Conservation (phyloP, 1,284 basidiomycete species). For the Ustilago crameri region DNA sequence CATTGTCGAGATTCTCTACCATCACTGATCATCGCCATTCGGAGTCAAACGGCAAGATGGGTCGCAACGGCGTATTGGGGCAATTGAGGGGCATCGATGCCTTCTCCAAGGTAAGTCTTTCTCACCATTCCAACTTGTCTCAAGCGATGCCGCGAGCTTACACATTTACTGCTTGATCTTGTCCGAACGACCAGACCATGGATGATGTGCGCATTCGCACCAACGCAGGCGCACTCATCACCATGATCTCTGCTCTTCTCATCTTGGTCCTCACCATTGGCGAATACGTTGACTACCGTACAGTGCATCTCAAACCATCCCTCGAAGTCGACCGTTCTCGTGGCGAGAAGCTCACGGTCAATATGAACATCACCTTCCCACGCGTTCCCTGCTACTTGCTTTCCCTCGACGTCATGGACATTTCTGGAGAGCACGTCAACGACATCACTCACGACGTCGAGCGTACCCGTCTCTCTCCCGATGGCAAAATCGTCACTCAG, state of each 20-base stretch:
- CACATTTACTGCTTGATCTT: not conserved
- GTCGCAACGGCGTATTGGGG: constrained; percentile 54
- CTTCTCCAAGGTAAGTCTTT: constrained; percentile 86
- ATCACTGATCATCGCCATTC: not conserved
- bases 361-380: constrained; percentile 93
- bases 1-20: not conserved
- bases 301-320: constrained; percentile 74
- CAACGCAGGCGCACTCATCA: constrained; percentile 72
- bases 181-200: constrained; percentile 54
- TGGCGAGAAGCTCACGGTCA: constrained; percentile 91
- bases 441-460: constrained; percentile 78
- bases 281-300: constrained; percentile 95
- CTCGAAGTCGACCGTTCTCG: constrained; percentile 79
- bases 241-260: constrained; percentile 88
- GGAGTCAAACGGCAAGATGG: constrained; percentile 49
- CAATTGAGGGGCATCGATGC: constrained; percentile 78
- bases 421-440: constrained; percentile 91
- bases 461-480: constrained; percentile 80
- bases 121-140: not conserved
- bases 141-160: constrained; percentile 2
- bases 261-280: constrained; percentile 90
- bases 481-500: constrained; percentile 71
- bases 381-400: constrained; percentile 88
- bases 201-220: constrained; percentile 68
- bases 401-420: constrained; percentile 91